phyloP scores from a whole-genome alignment of 768 basidiomycete genomes.

The Mycena maculata region DNA sequence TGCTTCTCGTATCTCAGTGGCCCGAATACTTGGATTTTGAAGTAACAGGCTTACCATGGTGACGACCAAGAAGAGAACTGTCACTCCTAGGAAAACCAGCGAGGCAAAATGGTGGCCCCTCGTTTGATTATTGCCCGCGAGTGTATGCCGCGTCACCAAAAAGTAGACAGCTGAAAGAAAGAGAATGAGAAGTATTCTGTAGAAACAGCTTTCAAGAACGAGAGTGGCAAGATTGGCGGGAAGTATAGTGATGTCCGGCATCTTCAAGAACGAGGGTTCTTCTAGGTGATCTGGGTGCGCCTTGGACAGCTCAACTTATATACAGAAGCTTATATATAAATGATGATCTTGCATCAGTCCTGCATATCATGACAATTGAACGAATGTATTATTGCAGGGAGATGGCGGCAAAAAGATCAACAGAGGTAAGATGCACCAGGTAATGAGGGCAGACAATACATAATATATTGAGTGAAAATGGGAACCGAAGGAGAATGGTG shows the following conservation, averaged over 20 bases:
- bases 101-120: neutral
- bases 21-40: too few species aligned
- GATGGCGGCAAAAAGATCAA: too few species aligned
- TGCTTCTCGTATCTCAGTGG: conserved; percentile 4
- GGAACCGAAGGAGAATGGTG: too few species aligned
- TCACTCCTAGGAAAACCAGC: neutral
- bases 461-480: too few species aligned
- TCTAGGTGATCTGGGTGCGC: too few species aligned
- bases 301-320: too few species aligned
- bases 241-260: neutral
- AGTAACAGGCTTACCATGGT: conserved; percentile 2
- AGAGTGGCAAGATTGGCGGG: neutral
- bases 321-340: too few species aligned
- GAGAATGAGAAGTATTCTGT: neutral
- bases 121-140: neutral
- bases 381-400: too few species aligned
- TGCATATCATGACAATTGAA: too few species aligned
- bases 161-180: conserved; percentile 6
- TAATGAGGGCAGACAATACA: too few species aligned
- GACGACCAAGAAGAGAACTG: neutral
- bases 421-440: too few species aligned
- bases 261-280: neutral
- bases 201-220: conserved; percentile 8
- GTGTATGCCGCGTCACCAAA: neutral
- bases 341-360: too few species aligned